phyloP scores from a whole-genome alignment of 78 protist species.

The Guillardia theta region DNA sequence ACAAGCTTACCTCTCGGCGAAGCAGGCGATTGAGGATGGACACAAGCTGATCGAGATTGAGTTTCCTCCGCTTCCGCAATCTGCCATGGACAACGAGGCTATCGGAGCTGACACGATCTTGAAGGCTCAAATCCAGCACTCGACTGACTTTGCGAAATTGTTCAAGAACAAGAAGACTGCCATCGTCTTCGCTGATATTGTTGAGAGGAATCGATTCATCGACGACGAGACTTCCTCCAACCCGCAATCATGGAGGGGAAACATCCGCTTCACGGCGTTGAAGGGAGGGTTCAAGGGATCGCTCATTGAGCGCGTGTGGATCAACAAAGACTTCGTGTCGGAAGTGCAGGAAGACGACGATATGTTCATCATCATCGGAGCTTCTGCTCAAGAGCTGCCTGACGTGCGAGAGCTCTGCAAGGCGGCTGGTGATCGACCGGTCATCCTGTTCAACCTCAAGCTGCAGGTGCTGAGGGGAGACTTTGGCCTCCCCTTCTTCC shows the following conservation, averaged over 20 bases:
- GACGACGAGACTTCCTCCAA: not conserved
- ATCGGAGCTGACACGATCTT: not conserved
- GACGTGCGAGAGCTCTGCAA: not conserved
- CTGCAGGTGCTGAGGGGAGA: slow-evolving; percentile 10
- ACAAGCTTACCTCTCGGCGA: not conserved
- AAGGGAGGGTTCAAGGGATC: not conserved
- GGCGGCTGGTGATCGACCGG: not conserved
- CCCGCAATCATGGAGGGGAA: too few species aligned
- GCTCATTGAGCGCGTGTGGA: not conserved
- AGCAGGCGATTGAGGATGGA: not conserved
- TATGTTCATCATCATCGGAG: not conserved
- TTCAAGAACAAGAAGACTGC: not conserved
- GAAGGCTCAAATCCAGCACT: not conserved
- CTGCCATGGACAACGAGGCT: not conserved
- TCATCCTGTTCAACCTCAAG: slow-evolving; percentile 29
- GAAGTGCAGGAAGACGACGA: not conserved
- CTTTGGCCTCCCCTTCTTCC: not conserved
- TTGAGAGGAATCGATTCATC: not conserved
- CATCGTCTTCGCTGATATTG: not conserved
- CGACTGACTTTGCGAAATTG: not conserved
- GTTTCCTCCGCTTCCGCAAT: not conserved
- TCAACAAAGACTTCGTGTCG: not conserved
- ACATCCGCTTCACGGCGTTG: not conserved
- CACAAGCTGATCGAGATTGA: slow-evolving; percentile 28
- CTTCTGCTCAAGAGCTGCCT: slow-evolving; percentile 9